These are phyloP conservation scores for Rhododendron mucronatum DNA, from an alignment of 148 eudicot genomes.

Conservation along the genomic window DNA sequence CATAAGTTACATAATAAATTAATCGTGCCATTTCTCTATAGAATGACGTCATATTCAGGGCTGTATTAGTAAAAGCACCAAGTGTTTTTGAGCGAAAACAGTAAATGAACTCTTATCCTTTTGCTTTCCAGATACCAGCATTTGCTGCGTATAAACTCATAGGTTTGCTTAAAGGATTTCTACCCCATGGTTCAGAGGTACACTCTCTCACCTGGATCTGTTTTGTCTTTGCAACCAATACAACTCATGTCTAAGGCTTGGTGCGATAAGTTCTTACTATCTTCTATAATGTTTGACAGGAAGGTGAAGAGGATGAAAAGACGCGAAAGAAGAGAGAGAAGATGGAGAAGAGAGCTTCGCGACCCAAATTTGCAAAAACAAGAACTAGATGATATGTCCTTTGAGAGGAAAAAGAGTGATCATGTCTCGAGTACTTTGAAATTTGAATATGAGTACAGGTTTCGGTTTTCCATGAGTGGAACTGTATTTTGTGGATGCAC, in stretches of 20 bases:
- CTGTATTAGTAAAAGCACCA: too few relatives aligned
- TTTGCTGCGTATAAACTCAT: slow-evolving; percentile 63
- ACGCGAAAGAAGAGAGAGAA: slow-evolving; percentile 65
- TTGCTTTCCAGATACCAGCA: slow-evolving; percentile 68
- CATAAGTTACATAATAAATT: too few relatives aligned
- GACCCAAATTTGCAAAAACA: slow-evolving; percentile 48
- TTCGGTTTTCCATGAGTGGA: too few relatives aligned
- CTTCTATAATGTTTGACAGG: slow-evolving; percentile 26
- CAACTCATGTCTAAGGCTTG: background rate
- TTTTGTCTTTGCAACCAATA: background rate
- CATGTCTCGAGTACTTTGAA: too few relatives aligned
- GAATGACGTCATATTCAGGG: too few relatives aligned
- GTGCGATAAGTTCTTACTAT: background rate
- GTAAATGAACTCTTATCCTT: slow-evolving; percentile 1
- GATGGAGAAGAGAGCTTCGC: slow-evolving; percentile 64
- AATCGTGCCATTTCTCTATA: too few relatives aligned
- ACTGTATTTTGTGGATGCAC: too few relatives aligned
- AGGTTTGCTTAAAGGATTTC: slow-evolving; percentile 62
- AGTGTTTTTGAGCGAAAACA: background rate
- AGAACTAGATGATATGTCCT: slow-evolving; percentile 33
- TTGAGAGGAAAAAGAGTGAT: too few relatives aligned
- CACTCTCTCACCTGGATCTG: background rate
- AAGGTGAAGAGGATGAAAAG: slow-evolving; percentile 62
- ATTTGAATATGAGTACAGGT: too few relatives aligned
- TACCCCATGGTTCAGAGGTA: slow-evolving; percentile 75